Percentiles rank a stretch among this genome's conserved stretches.
Evolutionary conservation across 371 early-diverging fungal genomes (phyloP).

Genomic region (Actinomucor elegans): DNA sequence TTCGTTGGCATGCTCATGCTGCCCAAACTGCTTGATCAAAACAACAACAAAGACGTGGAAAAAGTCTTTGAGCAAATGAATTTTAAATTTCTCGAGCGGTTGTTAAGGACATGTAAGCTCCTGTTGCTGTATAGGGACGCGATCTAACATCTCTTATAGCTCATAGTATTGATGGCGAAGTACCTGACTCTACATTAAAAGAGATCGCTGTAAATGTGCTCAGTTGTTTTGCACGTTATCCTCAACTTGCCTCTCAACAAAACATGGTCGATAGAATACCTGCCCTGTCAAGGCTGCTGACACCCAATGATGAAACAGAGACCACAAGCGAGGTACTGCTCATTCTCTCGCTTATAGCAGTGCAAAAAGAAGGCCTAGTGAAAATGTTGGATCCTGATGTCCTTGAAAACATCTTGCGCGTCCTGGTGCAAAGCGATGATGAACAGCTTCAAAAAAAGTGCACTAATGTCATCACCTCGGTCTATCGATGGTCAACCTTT

Average conservation of each 20-base stretch:
- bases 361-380: slow-evolving; percentile 39
- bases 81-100: slow-evolving; percentile 49
- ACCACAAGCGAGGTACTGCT: slow-evolving; percentile 34
- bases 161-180: slow-evolving; percentile 21
- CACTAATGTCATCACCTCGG: slow-evolving; percentile 19
- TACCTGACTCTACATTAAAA: slow-evolving; percentile 40
- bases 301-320: slow-evolving; percentile 32
- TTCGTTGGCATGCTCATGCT: slow-evolving; percentile 57
- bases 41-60: slow-evolving; percentile 29
- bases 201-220: slow-evolving; percentile 51
- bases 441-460: slow-evolving; percentile 22
- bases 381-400: slow-evolving; percentile 46
- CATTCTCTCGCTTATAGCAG: slow-evolving; percentile 32
- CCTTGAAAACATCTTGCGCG: slow-evolving; percentile 30
- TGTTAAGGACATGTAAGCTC: slow-evolving; percentile 41
- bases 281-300: slow-evolving; percentile 35
- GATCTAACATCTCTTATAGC: no score
- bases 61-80: slow-evolving; percentile 52
- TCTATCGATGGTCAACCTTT: slow-evolving; percentile 26
- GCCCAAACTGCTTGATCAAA: slow-evolving; percentile 46
- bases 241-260: slow-evolving; percentile 26
- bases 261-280: slow-evolving; percentile 44
- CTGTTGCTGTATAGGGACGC: neutral
- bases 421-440: slow-evolving; percentile 13
- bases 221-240: slow-evolving; percentile 42